Evolutionary conservation across 495 filamentous ascomycete species (phyloP), one percentile per base, ranked within the genome.

Genomic region (Melanomma pulvis-pyrius): DNA sequence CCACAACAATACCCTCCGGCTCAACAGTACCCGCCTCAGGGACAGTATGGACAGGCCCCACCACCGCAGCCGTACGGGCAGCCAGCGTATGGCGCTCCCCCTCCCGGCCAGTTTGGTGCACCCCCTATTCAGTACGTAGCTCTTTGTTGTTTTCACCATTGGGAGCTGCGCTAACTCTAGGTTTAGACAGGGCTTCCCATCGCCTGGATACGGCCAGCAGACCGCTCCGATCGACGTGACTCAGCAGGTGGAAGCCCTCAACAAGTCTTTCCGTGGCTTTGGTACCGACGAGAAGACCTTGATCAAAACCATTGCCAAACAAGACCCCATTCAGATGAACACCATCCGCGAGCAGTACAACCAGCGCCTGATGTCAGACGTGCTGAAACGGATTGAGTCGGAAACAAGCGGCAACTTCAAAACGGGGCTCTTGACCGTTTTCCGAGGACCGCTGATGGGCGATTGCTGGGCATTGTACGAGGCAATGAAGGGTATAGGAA

Each of bases 211-310:
- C 51, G 51, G 41, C 15, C 24, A 54, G 12, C 65, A 39, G 21
- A 60, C 64, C 2, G 90, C 89, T 25, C 82, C 80, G 5, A 88
- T 84, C 73, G 86, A 92, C 61, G 86, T 82, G 52, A 80, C 77
- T 1, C 72, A 76, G 1, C 85, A 96, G 61, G 90, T 91, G 0
- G 83, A 92, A 52, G 81, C 76, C 9, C 80, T 96, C 24, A 82
- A 91, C 56, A 84, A 83, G 69, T 91, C 93, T 1, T 96, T 96
- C 90, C 96, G 96, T 79, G 92, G 93, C 8, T 88, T 94, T 61
- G 93, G 92, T 47, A 97, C 93, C 0, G 87, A 97, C 70, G 92
- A 96, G 75, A 85, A 84, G 54, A 75, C 83, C 0, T 80, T 97
- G 0, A 90, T 92, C 69, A 76, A 78, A 0, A 77, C 88, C 17